Conservation (phyloP, 176 grass and related monocot species). For the Rhynchospora tenuis region DNA sequence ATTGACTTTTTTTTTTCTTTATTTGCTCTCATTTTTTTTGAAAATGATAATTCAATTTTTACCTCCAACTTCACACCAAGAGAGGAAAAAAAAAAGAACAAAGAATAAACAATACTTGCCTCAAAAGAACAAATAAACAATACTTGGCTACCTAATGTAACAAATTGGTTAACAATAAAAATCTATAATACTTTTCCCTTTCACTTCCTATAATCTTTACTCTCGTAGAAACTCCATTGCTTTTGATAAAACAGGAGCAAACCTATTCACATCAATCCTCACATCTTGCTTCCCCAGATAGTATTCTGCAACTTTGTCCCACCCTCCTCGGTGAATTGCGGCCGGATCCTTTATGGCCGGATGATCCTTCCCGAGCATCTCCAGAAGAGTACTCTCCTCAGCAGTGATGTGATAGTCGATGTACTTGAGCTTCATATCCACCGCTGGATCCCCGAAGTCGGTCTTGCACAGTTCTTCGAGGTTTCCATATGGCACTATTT, state of each 20-base stretch:
- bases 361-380: conserved; percentile 58
- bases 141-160: neutral
- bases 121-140: conserved; percentile 2
- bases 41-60: neutral
- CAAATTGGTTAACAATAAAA: neutral
- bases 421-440: conserved; percentile 79
- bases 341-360: conserved; percentile 55
- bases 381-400: conserved; percentile 79
- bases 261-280: conserved; percentile 45
- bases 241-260: conserved; percentile 54
- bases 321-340: conserved; percentile 50
- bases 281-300: conserved; percentile 83
- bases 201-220: neutral
- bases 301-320: conserved; percentile 55
- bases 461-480: conserved; percentile 65
- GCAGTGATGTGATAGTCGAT: conserved; percentile 52
- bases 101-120: neutral
- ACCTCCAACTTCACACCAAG: neutral
- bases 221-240: conserved; percentile 52
- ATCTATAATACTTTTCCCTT: neutral
- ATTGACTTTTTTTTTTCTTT: too few species aligned
- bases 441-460: conserved; percentile 53
- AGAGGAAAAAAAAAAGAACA: neutral
- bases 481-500: conserved; percentile 73
- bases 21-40: too few species aligned